phyloP scores from a whole-genome alignment of 306 rosid genomes.

The Vigna angularis region DNA sequence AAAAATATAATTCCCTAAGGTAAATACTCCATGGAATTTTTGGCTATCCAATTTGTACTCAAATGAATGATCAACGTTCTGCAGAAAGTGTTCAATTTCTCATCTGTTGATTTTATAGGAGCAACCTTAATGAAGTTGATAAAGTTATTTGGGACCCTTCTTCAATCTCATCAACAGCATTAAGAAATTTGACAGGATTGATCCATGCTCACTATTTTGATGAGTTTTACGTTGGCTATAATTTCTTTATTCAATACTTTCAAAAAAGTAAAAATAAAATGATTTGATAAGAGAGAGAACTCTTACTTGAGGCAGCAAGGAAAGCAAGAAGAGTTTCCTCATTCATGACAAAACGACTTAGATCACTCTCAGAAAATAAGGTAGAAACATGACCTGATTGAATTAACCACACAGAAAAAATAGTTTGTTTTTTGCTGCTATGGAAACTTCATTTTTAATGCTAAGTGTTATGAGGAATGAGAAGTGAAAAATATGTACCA shows the following conservation, averaged over 20 bases:
- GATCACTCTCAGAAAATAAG: conserved; percentile 56
- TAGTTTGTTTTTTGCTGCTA: not conserved
- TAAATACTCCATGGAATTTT: conserved; percentile 1
- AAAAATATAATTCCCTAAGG: conserved; percentile 6
- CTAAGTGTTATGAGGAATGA: not conserved
- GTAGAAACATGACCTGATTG: conserved; percentile 61
- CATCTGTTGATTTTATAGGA: not conserved
- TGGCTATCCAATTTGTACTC: conserved; percentile 2
- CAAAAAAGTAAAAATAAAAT: not conserved
- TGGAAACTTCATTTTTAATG: conserved; percentile 1
- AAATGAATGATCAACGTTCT: conserved; percentile 22
- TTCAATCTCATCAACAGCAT: not conserved
- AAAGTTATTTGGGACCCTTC: not conserved
- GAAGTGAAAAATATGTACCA: conserved; percentile 49
- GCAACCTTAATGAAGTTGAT: not conserved
- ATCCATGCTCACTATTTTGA: not conserved
- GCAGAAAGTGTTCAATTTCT: conserved; percentile 20
- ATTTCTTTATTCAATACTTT: not conserved
- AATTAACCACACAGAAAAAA: conserved; percentile 27
- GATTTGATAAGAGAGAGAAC: conserved; percentile 30
- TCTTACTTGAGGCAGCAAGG: conserved; percentile 80
- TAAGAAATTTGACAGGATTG: not conserved
- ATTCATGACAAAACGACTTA: conserved; percentile 62
- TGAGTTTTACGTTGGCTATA: not conserved
- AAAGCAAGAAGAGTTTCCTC: conserved; percentile 82